phyloP scores from a whole-genome alignment of 2,329 filamentous ascomycete genomes.

The Diaporthe sp. region DNA sequence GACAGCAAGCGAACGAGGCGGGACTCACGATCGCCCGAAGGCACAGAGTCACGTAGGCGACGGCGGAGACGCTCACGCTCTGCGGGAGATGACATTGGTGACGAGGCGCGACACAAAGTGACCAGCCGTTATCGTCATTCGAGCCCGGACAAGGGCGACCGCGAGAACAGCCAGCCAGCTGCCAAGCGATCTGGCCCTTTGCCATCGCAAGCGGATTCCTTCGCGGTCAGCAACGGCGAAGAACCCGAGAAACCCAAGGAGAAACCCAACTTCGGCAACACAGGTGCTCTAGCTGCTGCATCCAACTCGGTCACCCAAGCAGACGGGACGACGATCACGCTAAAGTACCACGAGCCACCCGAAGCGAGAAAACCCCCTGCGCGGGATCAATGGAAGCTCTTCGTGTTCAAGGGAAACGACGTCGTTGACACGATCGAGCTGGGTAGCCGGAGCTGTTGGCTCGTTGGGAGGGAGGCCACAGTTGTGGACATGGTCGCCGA shows the following conservation, averaged over 20 bases:
- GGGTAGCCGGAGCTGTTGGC: conserved; percentile 85
- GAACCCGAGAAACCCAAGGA: conserved; percentile 77
- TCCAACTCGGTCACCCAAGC: conserved; percentile 83
- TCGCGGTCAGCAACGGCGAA: conserved; percentile 67
- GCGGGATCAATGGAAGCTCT: conserved; percentile 87
- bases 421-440: conserved; percentile 87
- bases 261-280: conserved; percentile 87
- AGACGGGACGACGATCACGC: conserved; percentile 80
- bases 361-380: conserved; percentile 90
- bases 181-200: conserved; percentile 62
- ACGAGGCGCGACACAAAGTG: not conserved
- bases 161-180: conserved; percentile 25
- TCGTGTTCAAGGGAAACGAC: conserved; percentile 89
- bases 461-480: conserved; percentile 83
- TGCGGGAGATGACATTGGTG: not conserved
- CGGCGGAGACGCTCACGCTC: conserved; percentile 18
- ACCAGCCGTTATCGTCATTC: conserved; percentile 4
- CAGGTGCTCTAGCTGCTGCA: conserved; percentile 87
- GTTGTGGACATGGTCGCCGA: conserved; percentile 89
- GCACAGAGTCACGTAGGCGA: conserved; percentile 24
- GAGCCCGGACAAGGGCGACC: not conserved
- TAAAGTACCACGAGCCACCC: conserved; percentile 96
- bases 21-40: conserved; percentile 30
- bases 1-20: conserved; percentile 19
- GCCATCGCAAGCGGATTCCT: conserved; percentile 72